Evolutionary conservation across 106 monocot species (phyloP).

Genomic region (Dendrobium catenatum): DNA sequence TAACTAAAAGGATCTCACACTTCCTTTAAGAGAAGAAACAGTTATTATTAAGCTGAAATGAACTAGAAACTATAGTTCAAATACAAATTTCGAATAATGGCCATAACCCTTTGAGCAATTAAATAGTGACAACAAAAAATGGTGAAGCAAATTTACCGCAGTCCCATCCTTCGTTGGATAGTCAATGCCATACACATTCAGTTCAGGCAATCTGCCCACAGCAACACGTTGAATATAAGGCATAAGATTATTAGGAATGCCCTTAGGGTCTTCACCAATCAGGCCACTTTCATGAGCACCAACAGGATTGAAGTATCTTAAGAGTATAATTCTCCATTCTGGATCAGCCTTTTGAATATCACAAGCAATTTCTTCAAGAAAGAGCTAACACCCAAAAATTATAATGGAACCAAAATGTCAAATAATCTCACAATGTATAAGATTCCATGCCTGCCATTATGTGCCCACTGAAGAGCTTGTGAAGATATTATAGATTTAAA

Average conservation of each 20-base stretch:
- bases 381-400: slow-evolving; percentile 41
- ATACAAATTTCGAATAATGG: neutral
- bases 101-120: neutral
- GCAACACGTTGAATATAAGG: slow-evolving; percentile 89
- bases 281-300: slow-evolving; percentile 86
- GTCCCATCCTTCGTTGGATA: slow-evolving; percentile 85
- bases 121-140: neutral
- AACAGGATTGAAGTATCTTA: slow-evolving; percentile 87
- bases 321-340: slow-evolving; percentile 67
- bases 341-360: slow-evolving; percentile 73
- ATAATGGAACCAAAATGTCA: neutral
- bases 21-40: too few relatives aligned
- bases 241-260: slow-evolving; percentile 85
- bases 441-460: neutral
- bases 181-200: slow-evolving; percentile 83
- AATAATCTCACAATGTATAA: neutral
- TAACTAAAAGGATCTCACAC: neutral
- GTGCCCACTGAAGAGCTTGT: neutral
- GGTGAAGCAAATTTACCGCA: slow-evolving; percentile 41
- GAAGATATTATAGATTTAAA: neutral
- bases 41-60: neutral
- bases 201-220: slow-evolving; percentile 56
- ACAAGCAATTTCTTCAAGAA: slow-evolving; percentile 78
- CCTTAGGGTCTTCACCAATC: slow-evolving; percentile 87
- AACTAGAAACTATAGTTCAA: neutral